Evolutionary conservation across 2,329 filamentous ascomycete genomes (phyloP), one percentile per base, ranked within the genome.

Genomic region (Camillea tinctor): DNA sequence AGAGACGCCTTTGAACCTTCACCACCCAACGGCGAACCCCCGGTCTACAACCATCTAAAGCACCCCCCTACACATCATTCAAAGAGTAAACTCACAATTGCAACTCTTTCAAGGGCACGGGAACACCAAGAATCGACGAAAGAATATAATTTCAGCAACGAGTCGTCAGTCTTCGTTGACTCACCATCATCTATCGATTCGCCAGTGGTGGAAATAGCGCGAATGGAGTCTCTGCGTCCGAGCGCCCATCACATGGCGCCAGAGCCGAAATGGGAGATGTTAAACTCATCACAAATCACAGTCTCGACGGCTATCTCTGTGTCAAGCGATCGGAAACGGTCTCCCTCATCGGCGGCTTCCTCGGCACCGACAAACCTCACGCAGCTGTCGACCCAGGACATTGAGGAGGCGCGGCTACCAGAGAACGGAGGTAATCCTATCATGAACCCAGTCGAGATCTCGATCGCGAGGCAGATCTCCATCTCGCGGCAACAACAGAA

Each of bases 391-490:
- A 30, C 26, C 26, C 58, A 70, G 7, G 73, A 74, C 11, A 60
- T 72, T 11, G 79, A 81, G 36, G 77, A 80, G 26, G 56, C 73
- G 1, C 77, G 80, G 64, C 71, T 72, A 24, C n/a, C 54, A 2
- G 56, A 54, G 15, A 60, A 57, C 20, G 17, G 3, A 21, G 54
- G 36, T 21, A 61, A 52, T n/a, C 52, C 58, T 11, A 67, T 63
- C 15, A 80, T 81, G 63, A 80, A 80, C 50, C 84, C 86, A 1
- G 86, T 88, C 3, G 84, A 89, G 72, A 79, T 88, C 52, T 89
- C 86, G 1, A 89, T 90, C 65, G 87, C 87, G 0, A 79, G 88
- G 1, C 87, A 90, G 71, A 88, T 90, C 65, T 88, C 84, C 64
- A 77, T 90, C 23, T 88, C 86, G 13, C 77, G 82, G 13, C 80